Base-by-base conservation (phyloP, 208 protist species). In the Spongospora subterranea region DNA sequence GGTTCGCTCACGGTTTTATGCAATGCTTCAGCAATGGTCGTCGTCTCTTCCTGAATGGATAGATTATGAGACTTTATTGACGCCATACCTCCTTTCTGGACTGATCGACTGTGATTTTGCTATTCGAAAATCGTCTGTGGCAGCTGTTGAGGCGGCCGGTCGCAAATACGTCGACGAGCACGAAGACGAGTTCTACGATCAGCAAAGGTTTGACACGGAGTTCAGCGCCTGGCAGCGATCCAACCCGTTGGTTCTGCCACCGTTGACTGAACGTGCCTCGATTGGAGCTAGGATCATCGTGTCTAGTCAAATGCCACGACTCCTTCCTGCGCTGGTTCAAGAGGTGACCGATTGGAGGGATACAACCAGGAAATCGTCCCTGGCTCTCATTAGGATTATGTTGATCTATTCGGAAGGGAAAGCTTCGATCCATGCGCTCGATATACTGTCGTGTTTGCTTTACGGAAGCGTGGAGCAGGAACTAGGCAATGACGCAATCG, bases 31-130 rank as follows among this genome's bases (percentile, higher is more conserved):
- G n/a, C 17, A n/a, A 20, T 82, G 71, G 71, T 45, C 40, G 71
- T 40, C n/a, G 6, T 6, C 6, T 35, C n/a, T 82, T 6, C 71
- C 71, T 6, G 71, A 82, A 35, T n/a, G 71, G 6, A 45, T 45
- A 20, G 71, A 82, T 43, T 82, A 82, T n/a, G 71, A 82, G n/a
- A 43, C 71, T 6, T n/a, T 82, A n/a, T n/a, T 82, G 71, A 35
- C 71, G 71, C 71, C 71, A 43, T 82, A 82, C n/a, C 71, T 82
- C 17, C n/a, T 82, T 35, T 82, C 71, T 35, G 71, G 35, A 35
- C n/a, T 82, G 11, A 39, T 82, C n/a, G 71, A 82, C 71, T 20
- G 35, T 13, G n/a, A 35, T 13, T 6, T 40, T 20, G 71, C 6
- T 20, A 82, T 82, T n/a, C 35, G 17, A n/a, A 35, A 82, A 43